phyloP scores from a whole-genome alignment of 371 early-diverging fungal genomes.

The Synchytrium microbalum region DNA sequence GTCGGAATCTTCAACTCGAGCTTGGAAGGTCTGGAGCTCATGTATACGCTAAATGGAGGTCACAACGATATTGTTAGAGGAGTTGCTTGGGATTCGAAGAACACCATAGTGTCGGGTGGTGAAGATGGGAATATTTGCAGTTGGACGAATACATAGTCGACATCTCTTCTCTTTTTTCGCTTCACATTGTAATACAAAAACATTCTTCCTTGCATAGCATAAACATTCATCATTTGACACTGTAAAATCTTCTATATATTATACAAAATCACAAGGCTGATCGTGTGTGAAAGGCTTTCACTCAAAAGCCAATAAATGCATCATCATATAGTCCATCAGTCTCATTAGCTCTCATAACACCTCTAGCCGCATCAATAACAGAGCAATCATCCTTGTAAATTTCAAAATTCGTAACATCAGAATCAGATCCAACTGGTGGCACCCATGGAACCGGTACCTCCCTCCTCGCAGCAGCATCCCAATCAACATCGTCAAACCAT shows the following conservation, averaged over 20 bases:
- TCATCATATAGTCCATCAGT: not conserved
- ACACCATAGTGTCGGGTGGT: slow-evolving; percentile 2
- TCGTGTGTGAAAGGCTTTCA: too few species aligned
- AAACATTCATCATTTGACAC: too few species aligned
- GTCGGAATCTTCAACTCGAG: slow-evolving; percentile 32
- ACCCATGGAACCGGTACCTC: slow-evolving; percentile 60
- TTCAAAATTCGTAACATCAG: slow-evolving; percentile 7
- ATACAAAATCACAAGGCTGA: too few species aligned
- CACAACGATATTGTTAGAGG: slow-evolving; percentile 38
- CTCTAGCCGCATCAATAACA: not conserved
- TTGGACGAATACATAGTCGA: too few species aligned
- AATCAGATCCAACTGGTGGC: slow-evolving; percentile 21
- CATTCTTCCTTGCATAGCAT: too few species aligned
- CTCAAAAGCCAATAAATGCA: not conserved
- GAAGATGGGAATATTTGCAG: slow-evolving; percentile 8
- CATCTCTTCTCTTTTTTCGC: too few species aligned
- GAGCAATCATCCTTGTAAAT: not conserved
- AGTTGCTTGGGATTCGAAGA: slow-evolving; percentile 23
- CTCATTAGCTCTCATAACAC: not conserved
- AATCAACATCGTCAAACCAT: slow-evolving; percentile 41
- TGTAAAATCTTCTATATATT: too few species aligned
- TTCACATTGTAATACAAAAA: too few species aligned
- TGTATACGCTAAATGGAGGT: slow-evolving; percentile 34
- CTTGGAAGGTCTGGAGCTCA: slow-evolving; percentile 25
- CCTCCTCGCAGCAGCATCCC: slow-evolving; percentile 48